phyloP scores from a whole-genome alignment of 495 filamentous ascomycete genomes.

The Penicillium goetzii region DNA sequence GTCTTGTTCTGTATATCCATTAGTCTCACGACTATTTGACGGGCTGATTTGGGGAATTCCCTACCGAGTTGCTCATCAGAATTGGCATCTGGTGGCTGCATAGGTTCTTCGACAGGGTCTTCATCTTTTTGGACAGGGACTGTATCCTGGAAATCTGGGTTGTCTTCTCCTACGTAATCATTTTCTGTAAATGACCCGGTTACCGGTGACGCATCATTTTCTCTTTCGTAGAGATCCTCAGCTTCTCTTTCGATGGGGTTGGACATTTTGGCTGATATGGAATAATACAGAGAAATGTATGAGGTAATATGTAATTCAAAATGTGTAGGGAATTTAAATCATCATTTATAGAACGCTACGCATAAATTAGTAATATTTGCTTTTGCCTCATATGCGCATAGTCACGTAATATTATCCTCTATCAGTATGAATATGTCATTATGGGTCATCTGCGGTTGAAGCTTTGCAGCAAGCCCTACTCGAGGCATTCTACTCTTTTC shows the following conservation, averaged over 20 bases:
- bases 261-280: slow-evolving; percentile 19
- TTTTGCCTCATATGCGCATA: not conserved
- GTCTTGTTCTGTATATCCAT: not conserved
- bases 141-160: not conserved
- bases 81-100: slow-evolving; percentile 12
- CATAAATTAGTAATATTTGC: not conserved
- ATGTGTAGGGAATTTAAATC: not conserved
- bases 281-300: not conserved
- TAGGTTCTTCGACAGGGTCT: slow-evolving; percentile 7
- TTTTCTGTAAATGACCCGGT: slow-evolving; percentile 22
- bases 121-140: slow-evolving; percentile 18
- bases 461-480: not conserved
- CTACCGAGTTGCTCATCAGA: slow-evolving; percentile 14
- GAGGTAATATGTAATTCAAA: not conserved
- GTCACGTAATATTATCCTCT: slow-evolving; percentile 1
- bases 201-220: slow-evolving; percentile 33
- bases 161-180: not conserved
- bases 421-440: not conserved
- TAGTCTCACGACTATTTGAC: not conserved
- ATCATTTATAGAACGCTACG: not conserved
- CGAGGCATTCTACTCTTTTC: not conserved
- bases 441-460: not conserved
- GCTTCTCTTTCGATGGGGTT: slow-evolving; percentile 32
- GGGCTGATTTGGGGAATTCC: not conserved
- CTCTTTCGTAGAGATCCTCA: slow-evolving; percentile 35